Conservation (phyloP, 169 alveolate species). For the Babesia microti region DNA sequence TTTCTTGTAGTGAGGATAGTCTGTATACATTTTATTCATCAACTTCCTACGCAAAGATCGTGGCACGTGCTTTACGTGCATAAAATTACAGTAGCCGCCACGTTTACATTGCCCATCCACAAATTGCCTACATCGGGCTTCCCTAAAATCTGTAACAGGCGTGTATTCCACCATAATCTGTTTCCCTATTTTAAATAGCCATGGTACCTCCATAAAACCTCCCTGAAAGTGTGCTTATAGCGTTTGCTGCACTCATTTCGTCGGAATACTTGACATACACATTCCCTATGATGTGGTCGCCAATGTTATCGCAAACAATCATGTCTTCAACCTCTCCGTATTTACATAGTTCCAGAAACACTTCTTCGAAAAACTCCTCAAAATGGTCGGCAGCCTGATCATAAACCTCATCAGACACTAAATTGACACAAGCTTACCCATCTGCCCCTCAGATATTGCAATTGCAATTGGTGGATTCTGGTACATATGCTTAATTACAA, state of each 20-base stretch:
- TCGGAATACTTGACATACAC: conserved; percentile 89
- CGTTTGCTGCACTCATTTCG: conserved; percentile 91
- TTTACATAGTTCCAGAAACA: conserved; percentile 89
- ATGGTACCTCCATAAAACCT: conserved; percentile 77
- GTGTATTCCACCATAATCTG: conserved; percentile 91
- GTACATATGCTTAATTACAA: conserved; percentile 91
- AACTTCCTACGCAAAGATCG: conserved; percentile 81
- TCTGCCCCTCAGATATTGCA: conserved; percentile 96
- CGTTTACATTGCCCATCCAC: conserved; percentile 97
- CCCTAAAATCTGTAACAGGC: conserved; percentile 99
- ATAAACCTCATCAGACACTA: conserved; percentile 80
- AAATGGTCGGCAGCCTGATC: conserved; percentile 94
- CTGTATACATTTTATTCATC: conserved; percentile 89
- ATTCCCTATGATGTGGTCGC: conserved; percentile 98
- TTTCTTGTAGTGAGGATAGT: conserved; percentile 90
- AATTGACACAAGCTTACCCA: conserved; percentile 47
- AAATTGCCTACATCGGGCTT: conserved; percentile 95
- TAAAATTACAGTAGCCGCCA: conserved; percentile 97
- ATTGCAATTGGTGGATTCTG: conserved; percentile 97
- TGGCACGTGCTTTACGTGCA: conserved; percentile 96
- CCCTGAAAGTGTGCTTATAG: conserved; percentile 84
- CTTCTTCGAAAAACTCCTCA: conserved; percentile 96
- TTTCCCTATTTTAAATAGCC: conserved; percentile 44
- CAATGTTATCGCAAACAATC: conserved; percentile 97
- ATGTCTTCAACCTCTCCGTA: conserved; percentile 97